Conservation (phyloP, 352 stramenopile species). For the Phytophthora pini region DNA sequence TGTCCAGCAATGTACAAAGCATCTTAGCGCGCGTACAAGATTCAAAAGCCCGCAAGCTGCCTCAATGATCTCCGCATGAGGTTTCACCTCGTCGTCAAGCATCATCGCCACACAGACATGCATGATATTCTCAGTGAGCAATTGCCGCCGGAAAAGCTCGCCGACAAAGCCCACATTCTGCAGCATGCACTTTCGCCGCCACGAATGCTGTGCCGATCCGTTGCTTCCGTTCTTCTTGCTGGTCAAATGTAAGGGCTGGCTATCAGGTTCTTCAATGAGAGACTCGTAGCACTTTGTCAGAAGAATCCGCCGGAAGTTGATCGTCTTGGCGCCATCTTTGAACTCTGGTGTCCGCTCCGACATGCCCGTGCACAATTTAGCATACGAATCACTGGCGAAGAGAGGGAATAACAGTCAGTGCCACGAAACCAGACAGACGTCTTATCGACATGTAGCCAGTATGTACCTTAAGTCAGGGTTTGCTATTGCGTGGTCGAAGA, state of each 20-base stretch:
- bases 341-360: conserved; percentile 79
- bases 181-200: conserved; percentile 80
- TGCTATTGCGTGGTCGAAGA: conserved; percentile 82
- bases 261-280: conserved; percentile 74
- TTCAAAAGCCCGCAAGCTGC: conserved; percentile 69
- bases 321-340: conserved; percentile 84
- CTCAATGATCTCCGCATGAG: conserved; percentile 68
- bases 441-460: no score
- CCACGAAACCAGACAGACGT: background rate
- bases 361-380: conserved; percentile 63
- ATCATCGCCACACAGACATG: conserved; percentile 88
- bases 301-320: conserved; percentile 83
- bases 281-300: conserved; percentile 85
- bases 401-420: conserved; percentile 5
- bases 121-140: conserved; percentile 87
- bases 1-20: background rate
- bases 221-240: conserved; percentile 30
- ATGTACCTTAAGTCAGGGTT: conserved; percentile 58
- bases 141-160: conserved; percentile 79
- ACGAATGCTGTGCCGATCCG: conserved; percentile 54
- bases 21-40: conserved; percentile 40
- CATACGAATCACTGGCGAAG: conserved; percentile 58
- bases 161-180: conserved; percentile 75
- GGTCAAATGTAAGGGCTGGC: conserved; percentile 17
- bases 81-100: conserved; percentile 76